Evolutionary conservation across 2,329 filamentous ascomycete species (phyloP).

Genomic region (Xylariales sp.): DNA sequence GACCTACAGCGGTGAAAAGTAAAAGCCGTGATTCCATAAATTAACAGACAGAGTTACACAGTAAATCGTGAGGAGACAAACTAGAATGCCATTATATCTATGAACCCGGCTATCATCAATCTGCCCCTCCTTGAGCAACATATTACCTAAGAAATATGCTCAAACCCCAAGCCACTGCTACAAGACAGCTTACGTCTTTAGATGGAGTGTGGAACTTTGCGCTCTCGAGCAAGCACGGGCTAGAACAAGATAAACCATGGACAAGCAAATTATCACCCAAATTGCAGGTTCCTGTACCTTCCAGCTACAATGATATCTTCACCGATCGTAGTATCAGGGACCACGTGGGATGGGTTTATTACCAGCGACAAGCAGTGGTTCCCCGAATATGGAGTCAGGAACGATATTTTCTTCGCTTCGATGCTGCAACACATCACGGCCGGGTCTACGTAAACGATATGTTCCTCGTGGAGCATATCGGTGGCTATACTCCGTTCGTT

Average conservation of each 20-base stretch:
- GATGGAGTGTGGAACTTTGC: constrained; percentile 21
- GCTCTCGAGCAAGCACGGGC: constrained; percentile 7
- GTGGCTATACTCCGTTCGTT: constrained; percentile 23
- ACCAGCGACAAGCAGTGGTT: constrained; percentile 20
- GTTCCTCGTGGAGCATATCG: constrained; percentile 18
- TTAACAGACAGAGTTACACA: too few relatives aligned
- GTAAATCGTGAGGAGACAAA: too few relatives aligned
- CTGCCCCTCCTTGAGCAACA: too few relatives aligned
- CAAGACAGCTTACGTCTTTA: constrained; percentile 13
- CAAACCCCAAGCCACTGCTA: constrained; percentile 12
- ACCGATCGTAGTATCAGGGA: constrained; percentile 16
- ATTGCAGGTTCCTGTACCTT: constrained; percentile 17
- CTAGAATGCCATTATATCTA: too few relatives aligned
- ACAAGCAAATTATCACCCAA: constrained; percentile 24
- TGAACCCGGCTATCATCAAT: too few relatives aligned
- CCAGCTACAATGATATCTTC: constrained; percentile 21
- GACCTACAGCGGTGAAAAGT: too few relatives aligned
- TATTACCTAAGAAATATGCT: too few relatives aligned
- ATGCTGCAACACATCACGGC: constrained; percentile 21
- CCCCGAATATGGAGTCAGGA: constrained; percentile 14
- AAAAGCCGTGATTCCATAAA: too few relatives aligned
- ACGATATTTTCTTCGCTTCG: constrained; percentile 18
- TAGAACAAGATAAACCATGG: constrained; percentile 11
- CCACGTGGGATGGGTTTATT: constrained; percentile 26
- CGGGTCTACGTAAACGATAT: constrained; percentile 21